Evolutionary conservation across 1,284 basidiomycete genomes (phyloP).

Genomic region (Pulchroboletus neoregius): DNA sequence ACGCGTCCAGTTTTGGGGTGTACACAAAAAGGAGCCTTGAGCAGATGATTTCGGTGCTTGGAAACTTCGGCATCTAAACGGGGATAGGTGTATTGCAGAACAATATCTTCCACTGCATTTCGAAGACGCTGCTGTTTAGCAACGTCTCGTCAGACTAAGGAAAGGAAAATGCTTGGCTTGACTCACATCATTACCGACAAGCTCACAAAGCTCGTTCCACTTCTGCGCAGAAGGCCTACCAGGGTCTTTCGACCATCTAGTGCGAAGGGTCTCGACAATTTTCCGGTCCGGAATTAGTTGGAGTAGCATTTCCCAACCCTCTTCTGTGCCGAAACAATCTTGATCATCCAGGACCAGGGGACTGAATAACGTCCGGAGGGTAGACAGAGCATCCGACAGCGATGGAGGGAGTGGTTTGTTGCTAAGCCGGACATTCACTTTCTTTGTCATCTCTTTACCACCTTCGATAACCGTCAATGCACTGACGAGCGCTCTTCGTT

Average conservation of each 20-base stretch:
- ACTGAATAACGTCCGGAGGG: constrained; percentile 57
- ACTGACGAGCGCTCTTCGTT: constrained; percentile 80
- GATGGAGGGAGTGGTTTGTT: constrained; percentile 59
- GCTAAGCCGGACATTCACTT: constrained; percentile 67
- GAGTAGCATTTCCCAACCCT: constrained; percentile 75
- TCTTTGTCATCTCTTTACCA: constrained; percentile 80
- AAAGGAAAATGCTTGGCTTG: neutral
- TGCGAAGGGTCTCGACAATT: constrained; percentile 46
- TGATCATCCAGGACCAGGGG: constrained; percentile 82
- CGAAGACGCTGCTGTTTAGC: constrained; percentile 35
- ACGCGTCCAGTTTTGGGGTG: constrained; percentile 96
- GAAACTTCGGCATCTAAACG: constrained; percentile 96
- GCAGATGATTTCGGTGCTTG: constrained; percentile 95
- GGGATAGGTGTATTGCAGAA: constrained; percentile 95
- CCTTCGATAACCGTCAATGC: constrained; percentile 88
- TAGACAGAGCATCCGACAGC: constrained; percentile 50
- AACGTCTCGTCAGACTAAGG: constrained; percentile 4
- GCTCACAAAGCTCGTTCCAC: constrained; percentile 67
- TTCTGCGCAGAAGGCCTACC: constrained; percentile 58
- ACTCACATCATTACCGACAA: constrained; percentile 30
- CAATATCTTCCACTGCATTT: constrained; percentile 75
- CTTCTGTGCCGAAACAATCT: constrained; percentile 72
- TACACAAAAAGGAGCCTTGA: constrained; percentile 96
- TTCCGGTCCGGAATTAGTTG: constrained; percentile 68
- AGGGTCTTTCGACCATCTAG: constrained; percentile 61